These are phyloP conservation scores for Escovopsis sp. DNA, from an alignment of 2,329 filamentous ascomycete genomes.

Conservation along the genomic window DNA sequence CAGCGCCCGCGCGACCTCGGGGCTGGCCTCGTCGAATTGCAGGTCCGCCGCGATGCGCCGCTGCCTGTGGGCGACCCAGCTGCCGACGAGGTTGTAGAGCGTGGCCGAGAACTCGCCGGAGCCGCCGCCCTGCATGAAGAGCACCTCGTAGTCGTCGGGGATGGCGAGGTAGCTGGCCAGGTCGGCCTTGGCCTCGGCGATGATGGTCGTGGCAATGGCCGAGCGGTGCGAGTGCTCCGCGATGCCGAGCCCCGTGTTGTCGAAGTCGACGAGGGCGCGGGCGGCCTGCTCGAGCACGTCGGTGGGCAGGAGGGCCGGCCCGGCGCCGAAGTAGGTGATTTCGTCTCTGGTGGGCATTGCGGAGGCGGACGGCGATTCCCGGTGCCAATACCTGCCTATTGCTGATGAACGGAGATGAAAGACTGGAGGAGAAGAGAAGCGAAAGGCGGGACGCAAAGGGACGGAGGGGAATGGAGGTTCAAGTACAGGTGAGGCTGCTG, in stretches of 20 bases:
- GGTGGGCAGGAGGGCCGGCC: slow-evolving; percentile 75
- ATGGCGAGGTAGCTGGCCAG: slow-evolving; percentile 65
- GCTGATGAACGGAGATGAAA: no score
- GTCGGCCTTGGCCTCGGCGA: slow-evolving; percentile 63
- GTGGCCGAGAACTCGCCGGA: slow-evolving; percentile 73
- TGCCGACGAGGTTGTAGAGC: slow-evolving; percentile 68
- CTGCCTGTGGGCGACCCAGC: slow-evolving; percentile 63
- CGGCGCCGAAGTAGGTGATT: slow-evolving; percentile 78
- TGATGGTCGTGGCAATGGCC: slow-evolving; percentile 59
- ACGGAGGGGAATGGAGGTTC: no score
- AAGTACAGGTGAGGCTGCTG: no score
- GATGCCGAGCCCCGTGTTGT: slow-evolving; percentile 67
- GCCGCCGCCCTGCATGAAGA: slow-evolving; percentile 81
- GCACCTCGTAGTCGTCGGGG: slow-evolving; percentile 70
- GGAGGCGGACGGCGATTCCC: background rate
- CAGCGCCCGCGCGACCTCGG: slow-evolving; percentile 41
- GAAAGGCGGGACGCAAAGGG: background rate
- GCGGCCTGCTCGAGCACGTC: slow-evolving; percentile 65
- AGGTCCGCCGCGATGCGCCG: slow-evolving; percentile 42
- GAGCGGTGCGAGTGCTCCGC: slow-evolving; percentile 88
- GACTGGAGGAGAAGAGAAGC: no score
- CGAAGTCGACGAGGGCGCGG: slow-evolving; percentile 65
- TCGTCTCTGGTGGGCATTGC: slow-evolving; percentile 60
- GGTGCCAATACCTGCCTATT: background rate
- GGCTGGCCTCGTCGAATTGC: slow-evolving; percentile 31